Conservation (phyloP, 1,284 basidiomycete genomes). For the Sanghuangporus sanghuang region DNA sequence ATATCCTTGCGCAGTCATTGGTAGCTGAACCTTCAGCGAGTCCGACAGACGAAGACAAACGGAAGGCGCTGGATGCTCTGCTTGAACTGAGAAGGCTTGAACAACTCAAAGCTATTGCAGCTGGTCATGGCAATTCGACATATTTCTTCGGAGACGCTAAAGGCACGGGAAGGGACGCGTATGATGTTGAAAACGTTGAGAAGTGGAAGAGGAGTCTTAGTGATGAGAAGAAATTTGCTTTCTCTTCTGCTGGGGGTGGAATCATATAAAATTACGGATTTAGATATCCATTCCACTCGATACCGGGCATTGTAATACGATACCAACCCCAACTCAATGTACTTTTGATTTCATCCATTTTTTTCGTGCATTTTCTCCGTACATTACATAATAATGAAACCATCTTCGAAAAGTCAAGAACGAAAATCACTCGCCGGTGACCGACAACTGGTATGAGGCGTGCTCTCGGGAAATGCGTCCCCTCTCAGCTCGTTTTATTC, state of each 20-base stretch:
- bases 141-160: constrained; percentile 49
- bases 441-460: not conserved
- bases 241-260: not conserved
- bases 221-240: not conserved
- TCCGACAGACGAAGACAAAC: constrained; percentile 29
- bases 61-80: constrained; percentile 35
- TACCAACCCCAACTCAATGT: constrained; percentile 8
- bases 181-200: constrained; percentile 43
- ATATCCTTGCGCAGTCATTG: constrained; percentile 36
- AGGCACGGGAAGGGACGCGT: constrained; percentile 34
- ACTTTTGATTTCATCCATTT: not conserved
- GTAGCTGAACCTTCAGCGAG: constrained; percentile 23
- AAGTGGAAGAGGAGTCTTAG: constrained; percentile 21
- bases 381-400: not conserved
- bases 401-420: not conserved
- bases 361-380: not conserved
- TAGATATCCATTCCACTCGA: not conserved
- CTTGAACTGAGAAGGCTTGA: constrained; percentile 43
- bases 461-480: not conserved
- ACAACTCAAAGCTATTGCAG: constrained; percentile 45
- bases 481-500: not conserved
- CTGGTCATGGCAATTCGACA: constrained; percentile 42
- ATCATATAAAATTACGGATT: not conserved
- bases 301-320: not conserved
- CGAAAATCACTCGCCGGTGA: not conserved